phyloP scores from a whole-genome alignment of 306 rosid species.

The Vigna trinervia region DNA sequence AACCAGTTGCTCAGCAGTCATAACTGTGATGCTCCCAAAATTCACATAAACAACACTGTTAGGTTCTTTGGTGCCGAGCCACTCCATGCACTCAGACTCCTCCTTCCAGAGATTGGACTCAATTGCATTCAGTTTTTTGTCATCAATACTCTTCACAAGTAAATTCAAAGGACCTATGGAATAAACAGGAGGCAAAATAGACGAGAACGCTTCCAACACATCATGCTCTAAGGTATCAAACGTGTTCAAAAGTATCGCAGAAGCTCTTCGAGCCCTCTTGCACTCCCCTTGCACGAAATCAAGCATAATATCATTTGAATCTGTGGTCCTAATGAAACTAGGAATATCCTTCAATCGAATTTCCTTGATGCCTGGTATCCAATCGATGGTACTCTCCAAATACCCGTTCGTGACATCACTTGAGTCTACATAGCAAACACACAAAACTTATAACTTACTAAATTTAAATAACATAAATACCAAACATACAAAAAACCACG shows the following conservation, averaged over 20 bases:
- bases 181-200: constrained; percentile 56
- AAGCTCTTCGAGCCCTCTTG: constrained; percentile 50
- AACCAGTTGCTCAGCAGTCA: constrained; percentile 55
- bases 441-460: background rate
- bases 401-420: constrained; percentile 58
- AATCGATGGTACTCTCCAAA: constrained; percentile 57
- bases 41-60: constrained; percentile 70
- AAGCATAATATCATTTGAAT: constrained; percentile 52
- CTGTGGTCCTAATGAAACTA: constrained; percentile 57
- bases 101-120: constrained; percentile 73
- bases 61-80: constrained; percentile 57
- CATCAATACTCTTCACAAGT: constrained; percentile 37
- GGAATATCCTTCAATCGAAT: constrained; percentile 64
- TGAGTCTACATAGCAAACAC: constrained; percentile 46
- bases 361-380: constrained; percentile 66
- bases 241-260: constrained; percentile 65
- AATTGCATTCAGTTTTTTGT: constrained; percentile 15
- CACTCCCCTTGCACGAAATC: background rate
- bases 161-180: constrained; percentile 63
- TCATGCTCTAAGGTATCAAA: constrained; percentile 57
- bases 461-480: background rate
- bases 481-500: background rate
- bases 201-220: constrained; percentile 41
- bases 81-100: constrained; percentile 54
- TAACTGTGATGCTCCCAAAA: constrained; percentile 70